Evolutionary conservation across 371 early-diverging fungal genomes (phyloP).

Genomic region (Phascolomyces articulosus): DNA sequence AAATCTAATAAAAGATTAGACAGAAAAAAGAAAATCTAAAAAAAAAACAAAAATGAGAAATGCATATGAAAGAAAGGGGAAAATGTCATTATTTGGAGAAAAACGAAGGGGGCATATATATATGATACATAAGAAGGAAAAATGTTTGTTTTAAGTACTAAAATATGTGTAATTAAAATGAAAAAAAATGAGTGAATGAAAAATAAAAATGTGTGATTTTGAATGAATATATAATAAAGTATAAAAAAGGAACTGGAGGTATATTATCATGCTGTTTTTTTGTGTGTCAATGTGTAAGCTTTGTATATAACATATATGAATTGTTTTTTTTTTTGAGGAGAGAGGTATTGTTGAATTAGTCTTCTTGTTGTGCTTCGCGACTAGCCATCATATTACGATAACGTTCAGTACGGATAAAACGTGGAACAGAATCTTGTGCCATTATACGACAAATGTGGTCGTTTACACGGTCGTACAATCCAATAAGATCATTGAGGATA

Average conservation of each 20-base stretch:
- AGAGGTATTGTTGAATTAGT: background rate
- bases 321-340: background rate
- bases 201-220: background rate
- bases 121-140: no score
- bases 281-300: background rate
- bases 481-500: constrained; percentile 30
- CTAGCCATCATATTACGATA: constrained; percentile 40
- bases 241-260: constrained; percentile 7
- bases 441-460: constrained; percentile 75
- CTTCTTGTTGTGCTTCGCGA: background rate
- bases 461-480: constrained; percentile 64
- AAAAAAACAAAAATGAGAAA: no score
- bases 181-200: constrained; percentile 1
- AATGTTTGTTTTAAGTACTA: no score
- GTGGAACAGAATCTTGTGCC: constrained; percentile 80
- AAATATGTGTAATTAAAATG: background rate
- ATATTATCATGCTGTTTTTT: background rate
- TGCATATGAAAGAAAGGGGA: no score
- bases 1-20: background rate
- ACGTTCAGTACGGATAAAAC: constrained; percentile 70
- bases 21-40: no score
- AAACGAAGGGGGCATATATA: no score
- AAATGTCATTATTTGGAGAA: no score
- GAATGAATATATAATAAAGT: no score
- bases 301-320: no score